Conservation (phyloP, 108 stramenopile genomes). For the Fragilaria radians region DNA sequence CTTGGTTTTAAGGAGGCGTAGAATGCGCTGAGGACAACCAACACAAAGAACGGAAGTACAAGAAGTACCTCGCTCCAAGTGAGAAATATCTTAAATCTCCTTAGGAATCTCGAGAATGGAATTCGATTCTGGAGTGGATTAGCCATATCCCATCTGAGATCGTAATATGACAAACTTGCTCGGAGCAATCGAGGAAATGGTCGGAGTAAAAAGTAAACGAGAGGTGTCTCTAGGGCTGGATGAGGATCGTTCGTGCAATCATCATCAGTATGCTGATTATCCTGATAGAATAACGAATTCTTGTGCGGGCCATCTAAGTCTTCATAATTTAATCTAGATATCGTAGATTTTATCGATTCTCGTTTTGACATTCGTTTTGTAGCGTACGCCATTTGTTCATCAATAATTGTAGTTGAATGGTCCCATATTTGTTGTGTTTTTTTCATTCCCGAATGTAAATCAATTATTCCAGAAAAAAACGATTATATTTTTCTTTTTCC, state of each 20-base stretch:
- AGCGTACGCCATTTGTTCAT: too few species aligned
- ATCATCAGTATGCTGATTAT: too few species aligned
- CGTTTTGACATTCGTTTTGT: too few species aligned
- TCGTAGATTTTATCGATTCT: too few species aligned
- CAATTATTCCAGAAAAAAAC: too few species aligned
- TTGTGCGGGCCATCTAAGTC: too few species aligned
- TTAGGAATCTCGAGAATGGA: not conserved
- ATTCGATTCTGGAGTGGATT: slow-evolving; percentile 14
- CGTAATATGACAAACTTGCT: slow-evolving; percentile 1
- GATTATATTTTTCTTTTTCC: too few species aligned
- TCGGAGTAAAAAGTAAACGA: slow-evolving; percentile 10
- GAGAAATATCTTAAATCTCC: slow-evolving; percentile 8
- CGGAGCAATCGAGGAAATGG: slow-evolving; percentile 3
- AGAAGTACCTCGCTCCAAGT: slow-evolving; percentile 17
- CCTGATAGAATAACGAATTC: too few species aligned
- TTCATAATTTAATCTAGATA: too few species aligned
- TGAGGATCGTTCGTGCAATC: slow-evolving; percentile 9
- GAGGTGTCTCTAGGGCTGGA: slow-evolving; percentile 12
- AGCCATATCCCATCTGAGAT: slow-evolving; percentile 1
- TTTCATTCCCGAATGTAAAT: too few species aligned
- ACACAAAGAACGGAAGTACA: slow-evolving; percentile 7
- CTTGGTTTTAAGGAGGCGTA: slow-evolving; percentile 11
- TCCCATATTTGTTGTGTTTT: too few species aligned
- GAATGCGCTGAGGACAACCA: slow-evolving; percentile 3
- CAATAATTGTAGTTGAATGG: too few species aligned